phyloP scores from a whole-genome alignment of 139 green algal genomes.

The Tetradesmus obliquus region DNA sequence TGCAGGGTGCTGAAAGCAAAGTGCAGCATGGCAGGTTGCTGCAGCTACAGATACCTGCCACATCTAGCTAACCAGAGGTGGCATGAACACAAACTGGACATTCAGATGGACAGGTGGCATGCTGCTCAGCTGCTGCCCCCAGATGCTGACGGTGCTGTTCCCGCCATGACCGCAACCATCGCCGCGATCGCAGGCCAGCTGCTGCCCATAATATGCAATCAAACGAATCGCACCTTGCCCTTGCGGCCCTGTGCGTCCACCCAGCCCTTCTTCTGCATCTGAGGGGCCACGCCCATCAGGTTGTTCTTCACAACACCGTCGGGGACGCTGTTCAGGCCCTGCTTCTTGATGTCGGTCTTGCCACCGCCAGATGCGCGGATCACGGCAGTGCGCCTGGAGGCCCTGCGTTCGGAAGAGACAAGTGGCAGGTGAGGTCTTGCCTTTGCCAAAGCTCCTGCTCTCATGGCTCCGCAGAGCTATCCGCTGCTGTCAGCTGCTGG shows the following conservation, averaged over 20 bases:
- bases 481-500: not conserved
- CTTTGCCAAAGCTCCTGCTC: not conserved
- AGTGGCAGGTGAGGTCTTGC: conserved; percentile 2
- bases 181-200: not conserved
- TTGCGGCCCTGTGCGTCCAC: conserved; percentile 89
- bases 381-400: conserved; percentile 43
- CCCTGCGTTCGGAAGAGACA: conserved; percentile 39
- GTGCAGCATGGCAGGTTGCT: no score
- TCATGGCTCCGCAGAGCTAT: not conserved
- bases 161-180: not conserved
- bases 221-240: conserved; percentile 65
- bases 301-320: conserved; percentile 85
- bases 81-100: not conserved
- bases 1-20: no score
- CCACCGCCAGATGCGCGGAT: conserved; percentile 41
- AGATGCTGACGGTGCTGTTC: not conserved
- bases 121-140: not conserved
- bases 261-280: conserved; percentile 91
- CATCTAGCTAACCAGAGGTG: no score
- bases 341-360: conserved; percentile 92
- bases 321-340: conserved; percentile 84
- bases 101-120: not conserved
- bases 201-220: not conserved
- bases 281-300: conserved; percentile 79
- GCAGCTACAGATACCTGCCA: no score